Conservation (phyloP, 805 yeast species). For the Sporopachydermia quercuum region DNA sequence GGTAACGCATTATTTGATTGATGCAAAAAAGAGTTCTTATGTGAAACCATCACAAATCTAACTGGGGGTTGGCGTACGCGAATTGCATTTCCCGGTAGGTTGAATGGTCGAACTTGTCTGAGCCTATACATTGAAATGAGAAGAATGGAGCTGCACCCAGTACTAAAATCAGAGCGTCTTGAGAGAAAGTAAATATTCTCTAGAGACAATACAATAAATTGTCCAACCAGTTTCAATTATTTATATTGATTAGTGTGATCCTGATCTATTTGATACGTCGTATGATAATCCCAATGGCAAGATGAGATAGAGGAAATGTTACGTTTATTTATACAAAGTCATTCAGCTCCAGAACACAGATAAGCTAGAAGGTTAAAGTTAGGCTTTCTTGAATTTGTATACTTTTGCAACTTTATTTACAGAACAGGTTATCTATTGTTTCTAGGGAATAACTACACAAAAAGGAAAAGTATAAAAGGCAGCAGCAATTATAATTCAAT, state of each 20-base stretch:
- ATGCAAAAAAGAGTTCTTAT: background rate
- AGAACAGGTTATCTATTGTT: slow-evolving; percentile 1
- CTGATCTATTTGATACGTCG: slow-evolving; percentile 1
- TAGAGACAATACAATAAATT: slow-evolving; percentile 1
- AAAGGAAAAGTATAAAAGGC: slow-evolving; percentile 1
- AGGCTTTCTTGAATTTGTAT: background rate
- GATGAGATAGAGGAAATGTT: slow-evolving; percentile 1
- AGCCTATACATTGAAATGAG: slow-evolving; percentile 1
- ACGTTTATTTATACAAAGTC: slow-evolving; percentile 1
- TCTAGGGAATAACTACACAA: slow-evolving; percentile 1
- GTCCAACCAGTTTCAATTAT: slow-evolving; percentile 1
- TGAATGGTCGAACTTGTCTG: slow-evolving; percentile 1
- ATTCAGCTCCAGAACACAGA: slow-evolving; percentile 1
- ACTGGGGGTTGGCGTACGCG: slow-evolving; percentile 1
- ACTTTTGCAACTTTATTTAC: slow-evolving; percentile 1
- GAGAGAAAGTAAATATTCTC: slow-evolving; percentile 1
- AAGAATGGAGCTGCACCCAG: slow-evolving; percentile 1
- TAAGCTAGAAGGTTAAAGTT: background rate
- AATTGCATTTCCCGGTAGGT: slow-evolving; percentile 1
- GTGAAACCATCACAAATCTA: slow-evolving; percentile 1
- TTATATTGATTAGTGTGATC: background rate
- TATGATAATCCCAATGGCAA: slow-evolving; percentile 1
- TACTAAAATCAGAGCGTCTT: slow-evolving; percentile 1
- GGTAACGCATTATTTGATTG: slow-evolving; percentile 1
- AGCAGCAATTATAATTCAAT: slow-evolving; percentile 1